Evolutionary conservation across 495 filamentous ascomycete genomes (phyloP).

Genomic region (Paragyromitra xinjiangensis): DNA sequence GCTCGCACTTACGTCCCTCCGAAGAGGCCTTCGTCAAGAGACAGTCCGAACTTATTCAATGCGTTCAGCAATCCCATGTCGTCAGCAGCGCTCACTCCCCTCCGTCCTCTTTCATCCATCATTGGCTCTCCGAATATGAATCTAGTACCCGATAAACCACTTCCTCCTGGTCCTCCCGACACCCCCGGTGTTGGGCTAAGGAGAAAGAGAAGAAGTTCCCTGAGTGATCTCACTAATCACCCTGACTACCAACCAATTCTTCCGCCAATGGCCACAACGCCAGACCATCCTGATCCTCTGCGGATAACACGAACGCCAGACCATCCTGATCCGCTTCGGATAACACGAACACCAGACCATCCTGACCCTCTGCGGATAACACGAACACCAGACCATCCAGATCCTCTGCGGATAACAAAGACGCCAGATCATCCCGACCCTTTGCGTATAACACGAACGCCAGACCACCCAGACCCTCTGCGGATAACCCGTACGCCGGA

Average conservation of each 20-base stretch:
- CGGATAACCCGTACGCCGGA: slow-evolving; percentile 36
- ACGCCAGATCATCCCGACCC: slow-evolving; percentile 39
- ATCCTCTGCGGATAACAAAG: slow-evolving; percentile 33
- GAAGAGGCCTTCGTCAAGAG: slow-evolving; percentile 62
- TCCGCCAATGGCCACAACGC: slow-evolving; percentile 48
- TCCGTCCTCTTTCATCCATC: slow-evolving; percentile 57
- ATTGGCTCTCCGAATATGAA: slow-evolving; percentile 37
- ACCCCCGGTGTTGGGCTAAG: slow-evolving; percentile 64
- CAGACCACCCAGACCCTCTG: slow-evolving; percentile 39
- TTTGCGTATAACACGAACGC: slow-evolving; percentile 19
- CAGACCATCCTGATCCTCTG: slow-evolving; percentile 38
- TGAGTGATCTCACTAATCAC: slow-evolving; percentile 78
- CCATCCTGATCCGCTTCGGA: slow-evolving; percentile 23
- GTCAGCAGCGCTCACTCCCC: slow-evolving; percentile 59
- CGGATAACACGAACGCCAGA: slow-evolving; percentile 33
- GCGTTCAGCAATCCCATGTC: slow-evolving; percentile 65
- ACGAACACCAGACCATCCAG: slow-evolving; percentile 30
- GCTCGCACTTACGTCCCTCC: slow-evolving; percentile 67
- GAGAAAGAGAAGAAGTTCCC: slow-evolving; percentile 88
- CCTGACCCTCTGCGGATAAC: slow-evolving; percentile 24
- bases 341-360: slow-evolving; percentile 37
- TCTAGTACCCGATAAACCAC: slow-evolving; percentile 37
- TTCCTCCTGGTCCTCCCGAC: slow-evolving; percentile 47
- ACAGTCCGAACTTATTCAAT: slow-evolving; percentile 66
- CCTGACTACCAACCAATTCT: slow-evolving; percentile 54